A percentile compares a stretch with the other conserved stretches of the same genome.
phyloP scores from a whole-genome alignment of 2,329 filamentous ascomycete species.

The Fusarium humuli region DNA sequence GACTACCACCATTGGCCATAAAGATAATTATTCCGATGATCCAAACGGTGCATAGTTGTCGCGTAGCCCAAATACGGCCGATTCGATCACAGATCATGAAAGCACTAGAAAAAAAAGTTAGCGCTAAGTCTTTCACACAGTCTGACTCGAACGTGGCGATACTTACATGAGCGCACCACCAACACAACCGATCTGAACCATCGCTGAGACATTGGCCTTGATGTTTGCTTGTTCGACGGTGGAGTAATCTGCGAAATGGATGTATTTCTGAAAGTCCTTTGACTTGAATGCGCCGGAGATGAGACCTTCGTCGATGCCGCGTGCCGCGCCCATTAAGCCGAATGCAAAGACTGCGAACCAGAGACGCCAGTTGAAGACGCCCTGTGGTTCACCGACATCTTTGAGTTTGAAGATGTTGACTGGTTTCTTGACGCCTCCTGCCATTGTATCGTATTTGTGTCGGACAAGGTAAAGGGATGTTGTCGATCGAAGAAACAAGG shows the following conservation, averaged over 20 bases:
- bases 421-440: constrained; percentile 23
- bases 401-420: constrained; percentile 26
- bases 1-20: constrained; percentile 18
- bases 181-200: constrained; percentile 26
- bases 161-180: constrained; percentile 21
- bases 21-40: constrained; percentile 17
- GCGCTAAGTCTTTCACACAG: not conserved
- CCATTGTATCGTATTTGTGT: not conserved
- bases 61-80: constrained; percentile 23
- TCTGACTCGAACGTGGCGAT: not conserved
- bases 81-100: constrained; percentile 21
- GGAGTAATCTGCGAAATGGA: constrained; percentile 9
- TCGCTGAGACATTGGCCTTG: constrained; percentile 26
- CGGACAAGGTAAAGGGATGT: too few relatives aligned
- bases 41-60: constrained; percentile 16
- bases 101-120: constrained; percentile 4
- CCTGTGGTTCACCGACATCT: constrained; percentile 15
- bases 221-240: constrained; percentile 19
- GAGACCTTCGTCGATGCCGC: constrained; percentile 19
- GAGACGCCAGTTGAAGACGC: constrained; percentile 27
- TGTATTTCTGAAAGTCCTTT: constrained; percentile 20
- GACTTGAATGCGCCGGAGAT: constrained; percentile 26
- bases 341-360: constrained; percentile 28
- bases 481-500: too few relatives aligned
- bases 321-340: constrained; percentile 17